Evolutionary conservation across 1,139 yeast species (phyloP).

Genomic region (Saccharomycopsis phalli): DNA sequence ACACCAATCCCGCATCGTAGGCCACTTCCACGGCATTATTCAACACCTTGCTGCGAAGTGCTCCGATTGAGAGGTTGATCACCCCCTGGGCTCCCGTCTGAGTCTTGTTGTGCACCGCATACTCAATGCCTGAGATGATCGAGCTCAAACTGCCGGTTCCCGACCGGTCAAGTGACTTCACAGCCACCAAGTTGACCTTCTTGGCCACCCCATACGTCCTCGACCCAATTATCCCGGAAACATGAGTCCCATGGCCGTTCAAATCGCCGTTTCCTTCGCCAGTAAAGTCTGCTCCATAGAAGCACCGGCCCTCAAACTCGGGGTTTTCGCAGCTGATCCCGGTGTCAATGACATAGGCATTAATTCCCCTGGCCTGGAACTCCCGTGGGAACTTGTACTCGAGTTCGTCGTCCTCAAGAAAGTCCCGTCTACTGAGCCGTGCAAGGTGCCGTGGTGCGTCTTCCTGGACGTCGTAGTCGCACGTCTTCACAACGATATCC

Average conservation of each 20-base stretch:
- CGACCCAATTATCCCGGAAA: conserved; percentile 84
- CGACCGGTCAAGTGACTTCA: conserved; percentile 53
- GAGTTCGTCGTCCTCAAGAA: conserved; percentile 26
- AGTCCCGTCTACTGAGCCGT: conserved; percentile 45
- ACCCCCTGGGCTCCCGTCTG: conserved; percentile 38
- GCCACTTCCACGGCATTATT: conserved; percentile 72
- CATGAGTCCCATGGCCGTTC: conserved; percentile 79
- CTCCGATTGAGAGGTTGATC: conserved; percentile 75
- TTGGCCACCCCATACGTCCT: conserved; percentile 75
- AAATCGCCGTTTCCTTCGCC: conserved; percentile 52
- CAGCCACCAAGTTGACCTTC: conserved; percentile 49
- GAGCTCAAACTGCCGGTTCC: conserved; percentile 67
- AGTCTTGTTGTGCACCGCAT: conserved; percentile 46
- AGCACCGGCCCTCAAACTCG: conserved; percentile 59
- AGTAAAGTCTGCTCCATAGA: conserved; percentile 51
- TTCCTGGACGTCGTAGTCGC: conserved; percentile 30
- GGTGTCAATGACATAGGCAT: conserved; percentile 76
- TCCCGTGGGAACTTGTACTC: conserved; percentile 38
- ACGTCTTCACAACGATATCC: conserved; percentile 38
- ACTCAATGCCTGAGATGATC: conserved; percentile 65
- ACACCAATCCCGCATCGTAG: conserved; percentile 55
- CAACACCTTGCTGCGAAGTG: conserved; percentile 53
- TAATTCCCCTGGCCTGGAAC: conserved; percentile 42
- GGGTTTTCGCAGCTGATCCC: conserved; percentile 54
- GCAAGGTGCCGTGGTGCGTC: conserved; percentile 66